These are phyloP conservation scores for Pseudozyma tsukubaensis DNA, from an alignment of 1,284 basidiomycete genomes.

Conservation along the genomic window DNA sequence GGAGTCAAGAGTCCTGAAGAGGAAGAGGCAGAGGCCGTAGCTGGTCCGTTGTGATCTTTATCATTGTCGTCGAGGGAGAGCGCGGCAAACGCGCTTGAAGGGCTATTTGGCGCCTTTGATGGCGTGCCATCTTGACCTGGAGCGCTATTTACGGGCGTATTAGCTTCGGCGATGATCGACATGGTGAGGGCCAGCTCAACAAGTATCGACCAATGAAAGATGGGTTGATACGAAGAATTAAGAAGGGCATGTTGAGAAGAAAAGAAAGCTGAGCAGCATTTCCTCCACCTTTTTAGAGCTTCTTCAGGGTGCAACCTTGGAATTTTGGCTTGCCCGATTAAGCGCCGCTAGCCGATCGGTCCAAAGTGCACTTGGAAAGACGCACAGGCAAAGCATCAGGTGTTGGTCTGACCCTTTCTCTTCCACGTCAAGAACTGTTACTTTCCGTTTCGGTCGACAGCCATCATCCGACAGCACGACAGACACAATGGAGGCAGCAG, in stretches of 20 bases:
- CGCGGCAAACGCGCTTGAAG: slow-evolving; percentile 30
- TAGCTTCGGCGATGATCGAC: background rate
- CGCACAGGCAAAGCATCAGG: background rate
- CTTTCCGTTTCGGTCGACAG: no score
- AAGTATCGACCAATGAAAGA: no score
- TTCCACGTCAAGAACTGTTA: background rate
- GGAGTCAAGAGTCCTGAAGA: slow-evolving; percentile 15
- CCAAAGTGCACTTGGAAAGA: no score
- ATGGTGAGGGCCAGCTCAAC: background rate
- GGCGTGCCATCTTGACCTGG: background rate
- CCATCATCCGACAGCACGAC: slow-evolving; percentile 1
- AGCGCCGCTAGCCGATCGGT: background rate
- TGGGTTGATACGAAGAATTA: no score
- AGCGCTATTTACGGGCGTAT: background rate
- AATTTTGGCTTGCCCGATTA: background rate
- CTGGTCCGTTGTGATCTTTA: no score
- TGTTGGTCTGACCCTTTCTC: slow-evolving; percentile 4
- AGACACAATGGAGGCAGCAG: slow-evolving; percentile 43
- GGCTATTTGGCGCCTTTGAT: slow-evolving; percentile 37
- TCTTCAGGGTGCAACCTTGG: background rate
- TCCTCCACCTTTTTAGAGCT: slow-evolving; percentile 5
- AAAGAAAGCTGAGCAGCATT: background rate
- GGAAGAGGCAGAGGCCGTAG: slow-evolving; percentile 6
- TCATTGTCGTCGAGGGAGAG: slow-evolving; percentile 25
- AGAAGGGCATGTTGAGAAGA: background rate